These are phyloP conservation scores for Draba incana DNA, from an alignment of 345 rosid genomes.

Conservation along the genomic window DNA sequence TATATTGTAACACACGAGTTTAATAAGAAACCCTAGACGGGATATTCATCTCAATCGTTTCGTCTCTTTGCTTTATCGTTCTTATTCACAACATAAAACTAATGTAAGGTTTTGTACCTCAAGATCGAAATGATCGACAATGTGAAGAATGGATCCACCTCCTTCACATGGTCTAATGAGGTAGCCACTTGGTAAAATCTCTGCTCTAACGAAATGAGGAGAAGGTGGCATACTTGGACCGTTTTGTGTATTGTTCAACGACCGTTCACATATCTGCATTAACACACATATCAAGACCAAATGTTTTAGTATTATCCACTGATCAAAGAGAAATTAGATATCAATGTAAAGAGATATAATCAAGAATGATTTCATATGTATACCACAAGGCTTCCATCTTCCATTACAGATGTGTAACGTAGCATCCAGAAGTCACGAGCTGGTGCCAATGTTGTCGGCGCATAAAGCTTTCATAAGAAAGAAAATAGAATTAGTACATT, in stretches of 20 bases:
- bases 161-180: slow-evolving; percentile 98
- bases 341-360: not conserved
- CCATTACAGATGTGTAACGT: slow-evolving; percentile 91
- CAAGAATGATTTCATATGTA: slow-evolving; percentile 17
- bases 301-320: not conserved
- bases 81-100: too few relatives aligned
- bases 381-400: slow-evolving; percentile 99
- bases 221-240: slow-evolving; percentile 97
- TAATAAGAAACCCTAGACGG: too few relatives aligned
- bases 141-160: slow-evolving; percentile 93
- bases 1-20: too few relatives aligned
- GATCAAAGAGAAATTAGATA: not conserved
- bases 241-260: slow-evolving; percentile 88
- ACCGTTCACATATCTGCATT: slow-evolving; percentile 80
- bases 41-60: too few relatives aligned
- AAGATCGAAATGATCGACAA: slow-evolving; percentile 92
- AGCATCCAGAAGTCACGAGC: slow-evolving; percentile 99
- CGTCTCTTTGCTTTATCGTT: too few relatives aligned
- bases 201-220: slow-evolving; percentile 90
- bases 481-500: slow-evolving; percentile 4
- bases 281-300: not conserved
- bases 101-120: slow-evolving; percentile 54
- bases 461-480: slow-evolving; percentile 64
- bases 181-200: slow-evolving; percentile 91
- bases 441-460: slow-evolving; percentile 97